Evolutionary conservation across 164 flowering plant genomes (phyloP), one percentile per base, ranked within the genome.

Genomic region (Echeveria elegans): DNA sequence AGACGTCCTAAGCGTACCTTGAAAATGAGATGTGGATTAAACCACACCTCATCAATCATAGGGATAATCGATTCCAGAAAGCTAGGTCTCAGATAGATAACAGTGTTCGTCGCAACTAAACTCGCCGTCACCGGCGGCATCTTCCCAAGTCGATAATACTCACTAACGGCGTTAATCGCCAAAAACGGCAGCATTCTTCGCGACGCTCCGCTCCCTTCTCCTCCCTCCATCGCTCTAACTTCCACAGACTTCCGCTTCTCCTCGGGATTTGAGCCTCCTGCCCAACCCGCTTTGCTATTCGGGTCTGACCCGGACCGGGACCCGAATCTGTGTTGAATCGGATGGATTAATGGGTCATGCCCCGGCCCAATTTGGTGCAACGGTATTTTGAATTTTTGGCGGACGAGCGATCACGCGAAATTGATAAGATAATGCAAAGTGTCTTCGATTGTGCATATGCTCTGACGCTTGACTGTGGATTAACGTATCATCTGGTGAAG

Each of bases 101-200:
- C 81, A 19, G 96, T 82, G 71, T 94, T 94, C 68, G 92, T 84
- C n/a, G 86, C 89, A 4, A 94, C 73, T 48, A 94, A 88, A 0
- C 80, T 90, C 15, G 95, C 97, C 0, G 98, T 94, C n/a, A 94
- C 93, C 1, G 95, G 96, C 4, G 98, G 97, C 71, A 86, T 94
- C 68, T 90, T 66, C 9, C 77, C 82, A 18, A 78, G 76, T 66
- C 89, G 70, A 79, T 70, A 81, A 67, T 80, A 94, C 80, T 88
- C 96, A 72, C 65, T 80, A 47, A 69, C 77, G 3, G 85, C 83
- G 66, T 91, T 88, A 48, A 94, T 40, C 0, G 89, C 90, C 26
- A 94, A 83, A 26, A 94, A 66, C 58, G 95, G 86, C 21, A 89
- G 75, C 90, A 88, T 75, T 36, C 89, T 83, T 28, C 87, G 65